Evolutionary conservation across 192 early-diverging fungal species (phyloP).

Genomic region (Mortierella antarctica): DNA sequence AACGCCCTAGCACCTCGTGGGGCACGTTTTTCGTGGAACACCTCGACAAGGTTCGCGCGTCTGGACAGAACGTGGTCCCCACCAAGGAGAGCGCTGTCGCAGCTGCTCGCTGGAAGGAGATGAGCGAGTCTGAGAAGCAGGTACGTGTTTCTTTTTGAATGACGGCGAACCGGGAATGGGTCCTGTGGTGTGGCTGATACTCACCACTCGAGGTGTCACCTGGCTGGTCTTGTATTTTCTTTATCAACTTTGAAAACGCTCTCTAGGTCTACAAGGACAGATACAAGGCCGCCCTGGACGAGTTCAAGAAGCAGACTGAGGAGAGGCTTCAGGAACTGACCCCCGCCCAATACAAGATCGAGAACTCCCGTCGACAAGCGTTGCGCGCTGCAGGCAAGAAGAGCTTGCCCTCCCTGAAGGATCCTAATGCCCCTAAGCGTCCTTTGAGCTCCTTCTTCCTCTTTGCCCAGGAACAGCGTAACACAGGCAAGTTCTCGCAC

Average conservation of each 20-base stretch:
- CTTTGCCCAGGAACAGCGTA: constrained; percentile 37
- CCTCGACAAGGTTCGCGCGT: constrained; percentile 35
- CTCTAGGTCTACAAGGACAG: constrained; percentile 28
- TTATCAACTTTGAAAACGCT: not conserved
- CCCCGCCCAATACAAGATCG: constrained; percentile 31
- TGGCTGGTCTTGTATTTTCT: not conserved
- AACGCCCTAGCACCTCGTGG: constrained; percentile 39
- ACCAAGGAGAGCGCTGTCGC: constrained; percentile 7
- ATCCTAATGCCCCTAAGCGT: constrained; percentile 55
- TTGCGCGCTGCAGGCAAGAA: constrained; percentile 40
- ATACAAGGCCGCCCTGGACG: constrained; percentile 10
- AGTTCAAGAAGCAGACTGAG: constrained; percentile 22
- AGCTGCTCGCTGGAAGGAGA: constrained; percentile 28
- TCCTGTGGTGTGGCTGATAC: too few relatives aligned
- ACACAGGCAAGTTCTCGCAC: constrained; percentile 1
- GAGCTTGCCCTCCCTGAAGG: constrained; percentile 21
- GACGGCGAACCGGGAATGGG: too few relatives aligned
- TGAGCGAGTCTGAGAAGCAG: constrained; percentile 20
- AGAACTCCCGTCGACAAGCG: constrained; percentile 42
- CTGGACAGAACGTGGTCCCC: constrained; percentile 24
- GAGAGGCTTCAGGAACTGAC: constrained; percentile 35
- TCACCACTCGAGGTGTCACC: too few relatives aligned
- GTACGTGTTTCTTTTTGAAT: constrained; percentile 2
- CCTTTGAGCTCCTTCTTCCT: constrained; percentile 44
- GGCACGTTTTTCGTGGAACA: constrained; percentile 35